Percentiles rank a stretch among this genome's conserved stretches.
These are phyloP conservation scores for Leptographium procerum DNA, from an alignment of 2,329 filamentous ascomycete species.

Conservation along the genomic window DNA sequence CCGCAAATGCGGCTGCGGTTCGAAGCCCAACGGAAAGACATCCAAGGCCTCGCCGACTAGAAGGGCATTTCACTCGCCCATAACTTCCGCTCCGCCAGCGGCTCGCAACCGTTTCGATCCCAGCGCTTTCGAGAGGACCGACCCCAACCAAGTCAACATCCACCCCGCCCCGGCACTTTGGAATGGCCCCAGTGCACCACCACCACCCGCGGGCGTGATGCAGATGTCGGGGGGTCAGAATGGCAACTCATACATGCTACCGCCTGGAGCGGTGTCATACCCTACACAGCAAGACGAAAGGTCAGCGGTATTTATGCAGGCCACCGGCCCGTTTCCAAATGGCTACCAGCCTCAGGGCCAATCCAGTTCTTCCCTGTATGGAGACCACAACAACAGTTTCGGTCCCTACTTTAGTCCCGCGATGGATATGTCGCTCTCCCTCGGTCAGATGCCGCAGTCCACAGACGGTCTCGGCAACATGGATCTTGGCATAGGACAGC, in stretches of 20 bases:
- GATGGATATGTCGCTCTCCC: neutral
- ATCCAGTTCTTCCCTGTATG: neutral
- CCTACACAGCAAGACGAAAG: neutral
- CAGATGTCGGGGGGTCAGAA: neutral
- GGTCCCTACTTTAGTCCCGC: neutral
- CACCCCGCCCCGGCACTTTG: constrained; percentile 2
- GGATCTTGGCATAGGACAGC: neutral
- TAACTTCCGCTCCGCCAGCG: constrained; percentile 22
- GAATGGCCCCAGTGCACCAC: neutral
- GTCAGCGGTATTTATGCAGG: neutral
- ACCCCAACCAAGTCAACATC: constrained; percentile 17
- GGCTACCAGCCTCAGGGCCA: constrained; percentile 1
- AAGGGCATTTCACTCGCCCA: constrained; percentile 21
- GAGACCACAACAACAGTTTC: neutral
- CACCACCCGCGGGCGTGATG: neutral
- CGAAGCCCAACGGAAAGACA: constrained; percentile 17
- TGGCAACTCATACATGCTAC: constrained; percentile 3
- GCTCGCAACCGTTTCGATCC: constrained; percentile 32
- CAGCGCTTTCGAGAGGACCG: constrained; percentile 37
- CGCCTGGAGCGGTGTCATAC: neutral
- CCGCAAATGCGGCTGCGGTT: constrained; percentile 40
- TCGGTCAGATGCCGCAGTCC: neutral
- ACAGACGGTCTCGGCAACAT: neutral
- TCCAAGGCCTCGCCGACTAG: constrained; percentile 25
- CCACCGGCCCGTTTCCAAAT: neutral